phyloP scores from a whole-genome alignment of 1,284 basidiomycete species.

The Moesziomyces antarcticus region DNA sequence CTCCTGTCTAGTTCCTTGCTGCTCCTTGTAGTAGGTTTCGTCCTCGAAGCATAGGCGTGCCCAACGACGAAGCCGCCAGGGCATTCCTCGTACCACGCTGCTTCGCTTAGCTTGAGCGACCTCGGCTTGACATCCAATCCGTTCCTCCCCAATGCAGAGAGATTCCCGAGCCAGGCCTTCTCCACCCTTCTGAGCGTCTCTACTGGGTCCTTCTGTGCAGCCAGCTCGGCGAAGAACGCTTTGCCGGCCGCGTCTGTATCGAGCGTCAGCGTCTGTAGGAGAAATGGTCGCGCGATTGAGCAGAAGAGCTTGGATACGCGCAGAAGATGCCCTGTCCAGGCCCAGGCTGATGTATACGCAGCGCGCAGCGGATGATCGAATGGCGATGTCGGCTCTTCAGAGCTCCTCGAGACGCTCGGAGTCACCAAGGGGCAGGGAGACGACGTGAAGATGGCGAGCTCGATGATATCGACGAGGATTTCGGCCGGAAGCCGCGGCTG shows the following conservation, averaged over 20 bases:
- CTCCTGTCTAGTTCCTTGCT: background rate
- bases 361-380: conserved; percentile 20
- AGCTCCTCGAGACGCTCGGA: background rate
- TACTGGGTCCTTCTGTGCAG: no score
- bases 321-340: conserved; percentile 12
- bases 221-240: conserved; percentile 4
- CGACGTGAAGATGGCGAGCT: conserved; percentile 27
- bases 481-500: conserved; percentile 23
- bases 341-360: conserved; percentile 13
- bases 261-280: conserved; percentile 34
- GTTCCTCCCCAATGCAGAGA: conserved; percentile 4
- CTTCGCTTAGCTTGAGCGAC: conserved; percentile 15
- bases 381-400: conserved; percentile 2
- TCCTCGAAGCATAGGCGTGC: conserved; percentile 31
- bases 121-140: conserved; percentile 15
- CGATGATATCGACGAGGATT: conserved; percentile 36
- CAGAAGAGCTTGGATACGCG: conserved; percentile 32
- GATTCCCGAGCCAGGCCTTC: conserved; percentile 40
- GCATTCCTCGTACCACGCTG: conserved; percentile 41
- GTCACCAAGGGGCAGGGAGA: conserved; percentile 14
- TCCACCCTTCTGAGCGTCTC: conserved; percentile 2
- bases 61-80: conserved; percentile 42
- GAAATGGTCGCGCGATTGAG: conserved; percentile 22
- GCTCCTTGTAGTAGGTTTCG: background rate
- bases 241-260: conserved; percentile 1